Conservation (phyloP, 805 yeast species). For the Pichia cabralensis region DNA sequence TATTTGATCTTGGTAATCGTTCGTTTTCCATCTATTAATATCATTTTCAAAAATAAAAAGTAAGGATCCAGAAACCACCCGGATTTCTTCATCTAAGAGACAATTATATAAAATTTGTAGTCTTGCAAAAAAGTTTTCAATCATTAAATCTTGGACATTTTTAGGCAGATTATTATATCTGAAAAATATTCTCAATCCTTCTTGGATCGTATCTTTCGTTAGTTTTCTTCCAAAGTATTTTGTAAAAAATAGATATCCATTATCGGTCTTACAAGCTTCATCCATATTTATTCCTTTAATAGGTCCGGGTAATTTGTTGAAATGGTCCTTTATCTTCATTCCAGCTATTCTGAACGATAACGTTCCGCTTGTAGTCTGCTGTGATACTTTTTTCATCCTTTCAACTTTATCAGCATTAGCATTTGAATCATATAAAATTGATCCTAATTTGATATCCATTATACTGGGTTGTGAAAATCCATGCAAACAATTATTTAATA, state of each 20-base stretch:
- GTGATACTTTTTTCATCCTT: slow-evolving; percentile 55
- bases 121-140: slow-evolving; percentile 42
- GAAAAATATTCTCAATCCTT: slow-evolving; percentile 40
- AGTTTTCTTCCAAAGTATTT: slow-evolving; percentile 54
- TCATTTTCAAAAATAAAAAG: slow-evolving; percentile 71
- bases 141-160: slow-evolving; percentile 28
- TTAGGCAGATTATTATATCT: slow-evolving; percentile 24
- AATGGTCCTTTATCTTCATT: slow-evolving; percentile 41
- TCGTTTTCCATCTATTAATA: slow-evolving; percentile 36
- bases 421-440: slow-evolving; percentile 51
- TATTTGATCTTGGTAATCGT: slow-evolving; percentile 31
- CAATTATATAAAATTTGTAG: slow-evolving; percentile 59
- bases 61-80: slow-evolving; percentile 65
- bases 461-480: slow-evolving; percentile 62
- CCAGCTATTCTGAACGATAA: slow-evolving; percentile 79
- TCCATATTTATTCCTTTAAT: slow-evolving; percentile 7
- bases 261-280: slow-evolving; percentile 15
- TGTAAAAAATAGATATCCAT: slow-evolving; percentile 35
- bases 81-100: slow-evolving; percentile 47
- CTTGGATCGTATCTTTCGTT: slow-evolving; percentile 30
- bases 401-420: slow-evolving; percentile 50
- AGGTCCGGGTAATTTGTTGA: slow-evolving; percentile 12
- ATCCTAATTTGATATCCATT: slow-evolving; percentile 78
- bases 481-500: slow-evolving; percentile 57
- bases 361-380: slow-evolving; percentile 70